Base-by-base conservation (phyloP, 2,329 filamentous ascomycete species). In the Aspergillus fumigatus region DNA sequence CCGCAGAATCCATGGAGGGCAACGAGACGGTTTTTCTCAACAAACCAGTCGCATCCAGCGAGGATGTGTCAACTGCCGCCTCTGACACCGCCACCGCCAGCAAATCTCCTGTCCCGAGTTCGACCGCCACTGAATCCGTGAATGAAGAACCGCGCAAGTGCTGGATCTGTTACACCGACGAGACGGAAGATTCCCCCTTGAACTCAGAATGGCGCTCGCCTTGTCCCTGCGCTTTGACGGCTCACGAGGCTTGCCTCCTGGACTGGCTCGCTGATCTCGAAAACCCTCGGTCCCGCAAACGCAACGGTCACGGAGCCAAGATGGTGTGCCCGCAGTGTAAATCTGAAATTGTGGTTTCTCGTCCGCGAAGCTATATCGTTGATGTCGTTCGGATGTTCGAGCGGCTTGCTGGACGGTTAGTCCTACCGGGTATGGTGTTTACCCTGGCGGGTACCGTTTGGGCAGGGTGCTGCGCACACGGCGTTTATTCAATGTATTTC, bases 231-330 rank as follows among this genome's bases (percentile, higher is more conserved):
- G 92, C 90, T 11, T 81, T 99, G 41, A 89, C 90, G 55, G 94
- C 92, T 1, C 94, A 99, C 71, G 92, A 97, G 72, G 84, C 86
- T 58, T 96, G 92, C 71, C 82, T 97, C 62, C 80, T 97, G 41
- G 88, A 91, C 67, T 99, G 92, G 92, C 88, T 97, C 19, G 88
- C 90, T n/a, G 91, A 96, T 69, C 84, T 91, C 69, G 92, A 97
- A 75, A 79, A 82, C 23, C 83, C 83, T 1, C 81, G 77, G 40
- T 75, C 82, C 19, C 68, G 78, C 59, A 75, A 77, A 62, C 73
- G 77, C 63, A 72, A 70, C 73, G 82, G 69, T 71, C 79, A 71
- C 21, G 70, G 70, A 27, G 84, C 85, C 54, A 86, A 86, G 59
- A 85, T 97, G 61, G 78, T 84, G 53, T 99, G 94, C 70, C 93